Evolutionary conservation across 1,139 yeast genomes (phyloP), one percentile per base, ranked within the genome.

Genomic region (Magnusiomyces fungicola): DNA sequence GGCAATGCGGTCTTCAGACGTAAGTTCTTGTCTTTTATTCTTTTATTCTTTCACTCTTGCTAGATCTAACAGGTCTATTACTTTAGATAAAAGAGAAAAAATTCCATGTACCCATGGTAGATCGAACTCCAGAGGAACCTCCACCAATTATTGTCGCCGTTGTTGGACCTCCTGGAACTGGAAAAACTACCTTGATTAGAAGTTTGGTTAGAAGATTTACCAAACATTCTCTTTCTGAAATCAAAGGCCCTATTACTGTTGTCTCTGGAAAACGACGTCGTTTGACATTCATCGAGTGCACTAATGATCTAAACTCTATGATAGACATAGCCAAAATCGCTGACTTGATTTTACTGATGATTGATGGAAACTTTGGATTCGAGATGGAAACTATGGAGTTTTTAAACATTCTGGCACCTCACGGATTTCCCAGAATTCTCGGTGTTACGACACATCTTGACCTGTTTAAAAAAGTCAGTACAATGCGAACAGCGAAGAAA

Each of bases 321-420:
- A 81, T 90, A 43, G 99, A 94, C 69, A 80, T 94, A 41, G 96
- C 98, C 33, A 94, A 94, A 63, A 80, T 90, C 49, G 97, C 97
- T 0, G 99, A 94, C 67, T 73, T 94, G 56, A 96, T 94, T 21
- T 73, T 94, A 50, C 68, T 94, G 54, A 71, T 92, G 75, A 81
- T 94, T 55, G 99, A 94, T 70, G 98, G 98, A 55, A 94, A 94
- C 66, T 94, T 88, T 65, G 99, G 99, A 3, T 81, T 94, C 55
- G 99, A 94, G 70, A 94, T 94, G 99, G 99, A 94, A 68, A 94
- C 98, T 16, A 94, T 94, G 98, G 99, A 94, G 68, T 94, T 94
- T 64, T 75, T 94, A 56, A 94, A 94, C 63, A 79, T 94, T 57
- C 94, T 96, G 4, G 96, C 94, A 60, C 97, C 94, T 62, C 98